These are phyloP conservation scores for Barnettozyma wickerhamii DNA, from an alignment of 805 yeast genomes.

Conservation along the genomic window DNA sequence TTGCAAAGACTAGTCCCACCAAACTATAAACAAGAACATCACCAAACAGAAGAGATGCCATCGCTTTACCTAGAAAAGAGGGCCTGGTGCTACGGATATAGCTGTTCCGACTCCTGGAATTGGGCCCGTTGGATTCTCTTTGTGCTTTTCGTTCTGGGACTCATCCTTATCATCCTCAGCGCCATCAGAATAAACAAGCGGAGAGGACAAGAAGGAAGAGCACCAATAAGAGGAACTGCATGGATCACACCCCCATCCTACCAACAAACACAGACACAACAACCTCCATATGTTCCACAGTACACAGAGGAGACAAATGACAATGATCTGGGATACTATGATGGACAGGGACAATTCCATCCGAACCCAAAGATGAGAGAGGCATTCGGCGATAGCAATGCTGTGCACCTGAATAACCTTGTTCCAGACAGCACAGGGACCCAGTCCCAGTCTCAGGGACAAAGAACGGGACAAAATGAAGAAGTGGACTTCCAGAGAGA, in stretches of 20 bases:
- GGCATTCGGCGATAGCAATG: constrained; percentile 11
- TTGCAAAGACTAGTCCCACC: no score
- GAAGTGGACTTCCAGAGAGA: constrained; percentile 21
- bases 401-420: constrained; percentile 16
- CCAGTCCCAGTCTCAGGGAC: not conserved
- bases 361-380: constrained; percentile 30
- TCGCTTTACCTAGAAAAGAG: not conserved
- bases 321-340: constrained; percentile 65
- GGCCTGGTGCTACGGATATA: constrained; percentile 19
- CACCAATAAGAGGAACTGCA: constrained; percentile 70
- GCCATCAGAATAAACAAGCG: constrained; percentile 53
- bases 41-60: not conserved
- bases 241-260: constrained; percentile 90
- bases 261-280: constrained; percentile 32
- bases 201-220: constrained; percentile 39
- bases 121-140: constrained; percentile 39
- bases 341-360: constrained; percentile 26
- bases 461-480: constrained; percentile 15
- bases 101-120: constrained; percentile 15
- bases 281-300: constrained; percentile 60
- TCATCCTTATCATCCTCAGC: constrained; percentile 42
- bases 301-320: constrained; percentile 65
- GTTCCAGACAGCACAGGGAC: constrained; percentile 24
- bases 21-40: no score
- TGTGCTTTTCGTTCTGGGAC: constrained; percentile 50